Conservation (phyloP, 495 filamentous ascomycete species). For the Sabuloglossum arenarium region DNA sequence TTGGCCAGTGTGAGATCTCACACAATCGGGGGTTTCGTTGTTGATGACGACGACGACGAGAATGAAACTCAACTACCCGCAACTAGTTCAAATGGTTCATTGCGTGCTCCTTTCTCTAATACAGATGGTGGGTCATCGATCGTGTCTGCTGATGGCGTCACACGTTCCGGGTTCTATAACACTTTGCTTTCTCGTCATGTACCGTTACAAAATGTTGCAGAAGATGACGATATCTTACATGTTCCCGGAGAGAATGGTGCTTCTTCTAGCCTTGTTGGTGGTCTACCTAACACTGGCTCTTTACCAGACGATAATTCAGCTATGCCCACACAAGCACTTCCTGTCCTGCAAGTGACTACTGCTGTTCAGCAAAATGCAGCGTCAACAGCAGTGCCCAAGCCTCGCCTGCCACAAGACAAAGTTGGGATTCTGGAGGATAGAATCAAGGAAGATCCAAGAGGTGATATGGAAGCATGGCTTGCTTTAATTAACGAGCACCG, state of each 20-base stretch:
- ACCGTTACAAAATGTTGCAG: conserved; percentile 31
- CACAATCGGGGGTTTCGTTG: conserved; percentile 61
- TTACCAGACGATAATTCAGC: conserved; percentile 16
- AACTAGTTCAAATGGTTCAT: conserved; percentile 11
- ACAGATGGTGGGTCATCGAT: conserved; percentile 15
- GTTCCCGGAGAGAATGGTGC: conserved; percentile 30
- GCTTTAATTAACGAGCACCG: conserved; percentile 69
- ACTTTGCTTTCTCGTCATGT: conserved; percentile 35
- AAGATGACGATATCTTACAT: conserved; percentile 30
- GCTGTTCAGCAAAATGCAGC: conserved; percentile 18
- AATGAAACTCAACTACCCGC: conserved; percentile 22
- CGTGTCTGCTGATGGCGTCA: conserved; percentile 17
- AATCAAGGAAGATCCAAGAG: conserved; percentile 74
- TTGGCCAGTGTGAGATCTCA: conserved; percentile 28
- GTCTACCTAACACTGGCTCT: conserved; percentile 26
- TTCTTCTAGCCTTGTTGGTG: conserved; percentile 22
- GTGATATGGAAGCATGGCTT: conserved; percentile 80
- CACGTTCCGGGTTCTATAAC: conserved; percentile 31
- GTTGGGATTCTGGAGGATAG: conserved; percentile 77
- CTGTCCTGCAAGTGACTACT: conserved; percentile 20
- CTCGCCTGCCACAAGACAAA: conserved; percentile 52
- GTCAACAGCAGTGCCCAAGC: conserved; percentile 19
- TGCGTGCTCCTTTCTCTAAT: conserved; percentile 11
- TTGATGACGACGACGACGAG: conserved; percentile 34
- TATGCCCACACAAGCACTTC: conserved; percentile 21